phyloP scores from a whole-genome alignment of 192 early-diverging fungal genomes.

The Coemansia sp. region DNA sequence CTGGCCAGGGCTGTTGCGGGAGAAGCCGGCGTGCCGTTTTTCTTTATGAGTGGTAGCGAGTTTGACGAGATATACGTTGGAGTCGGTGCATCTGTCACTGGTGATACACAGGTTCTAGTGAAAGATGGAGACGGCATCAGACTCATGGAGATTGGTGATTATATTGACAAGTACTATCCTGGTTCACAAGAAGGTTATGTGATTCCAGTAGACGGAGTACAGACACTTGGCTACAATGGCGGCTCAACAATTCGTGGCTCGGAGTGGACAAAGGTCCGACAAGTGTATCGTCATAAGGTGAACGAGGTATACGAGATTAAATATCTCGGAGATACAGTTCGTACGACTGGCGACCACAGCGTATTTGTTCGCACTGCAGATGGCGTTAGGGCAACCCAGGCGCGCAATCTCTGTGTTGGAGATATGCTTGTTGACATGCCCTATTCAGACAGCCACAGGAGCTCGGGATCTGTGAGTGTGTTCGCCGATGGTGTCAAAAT shows the following conservation, averaged over 20 bases:
- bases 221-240: slow-evolving; percentile 50
- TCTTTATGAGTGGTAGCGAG: slow-evolving; percentile 97
- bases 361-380: slow-evolving; percentile 41
- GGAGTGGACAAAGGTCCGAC: slow-evolving; percentile 46
- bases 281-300: slow-evolving; percentile 53
- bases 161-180: slow-evolving; percentile 41
- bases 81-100: slow-evolving; percentile 74
- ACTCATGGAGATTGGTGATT: slow-evolving; percentile 41
- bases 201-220: slow-evolving; percentile 39
- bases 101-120: slow-evolving; percentile 51
- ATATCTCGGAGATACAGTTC: slow-evolving; percentile 43
- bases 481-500: not conserved
- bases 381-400: slow-evolving; percentile 32
- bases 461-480: not conserved
- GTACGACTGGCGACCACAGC: slow-evolving; percentile 55
- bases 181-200: slow-evolving; percentile 33
- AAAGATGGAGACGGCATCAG: slow-evolving; percentile 19
- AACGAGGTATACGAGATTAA: slow-evolving; percentile 47
- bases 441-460: slow-evolving; percentile 10
- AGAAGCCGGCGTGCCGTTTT: slow-evolving; percentile 97
- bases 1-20: slow-evolving; percentile 95
- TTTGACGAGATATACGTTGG: slow-evolving; percentile 99
- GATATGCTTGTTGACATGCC: slow-evolving; percentile 48
- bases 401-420: slow-evolving; percentile 40
- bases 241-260: slow-evolving; percentile 19